phyloP scores from a whole-genome alignment of 2,329 filamentous ascomycete species.

The Purpureocillium lavendulum region DNA sequence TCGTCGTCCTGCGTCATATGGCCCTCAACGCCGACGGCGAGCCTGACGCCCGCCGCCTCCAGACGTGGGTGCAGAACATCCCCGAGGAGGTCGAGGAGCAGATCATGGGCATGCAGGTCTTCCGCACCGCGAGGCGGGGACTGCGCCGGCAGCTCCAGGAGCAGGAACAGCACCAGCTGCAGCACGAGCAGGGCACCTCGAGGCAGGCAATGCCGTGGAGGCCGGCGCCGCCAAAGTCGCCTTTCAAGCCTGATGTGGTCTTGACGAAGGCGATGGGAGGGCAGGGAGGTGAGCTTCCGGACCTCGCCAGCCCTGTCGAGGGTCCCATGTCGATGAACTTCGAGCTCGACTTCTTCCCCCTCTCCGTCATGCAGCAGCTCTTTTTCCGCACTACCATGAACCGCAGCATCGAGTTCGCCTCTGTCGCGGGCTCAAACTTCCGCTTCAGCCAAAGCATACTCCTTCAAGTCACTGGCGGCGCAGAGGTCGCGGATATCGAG shows the following conservation, averaged over 20 bases:
- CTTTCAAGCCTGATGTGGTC: no score
- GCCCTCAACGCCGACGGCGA: constrained; percentile 30
- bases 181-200: constrained; percentile 5
- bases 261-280: no score
- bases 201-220: constrained; percentile 14
- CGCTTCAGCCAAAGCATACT: constrained; percentile 44
- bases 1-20: constrained; percentile 39
- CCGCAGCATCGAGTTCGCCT: constrained; percentile 20
- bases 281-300: no score
- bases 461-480: constrained; percentile 32
- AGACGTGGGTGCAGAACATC: constrained; percentile 46
- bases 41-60: constrained; percentile 34
- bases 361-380: constrained; percentile 46
- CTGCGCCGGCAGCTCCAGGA: constrained; percentile 13
- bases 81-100: constrained; percentile 36
- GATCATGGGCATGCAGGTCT: constrained; percentile 35
- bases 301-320: no score
- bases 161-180: not conserved
- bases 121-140: constrained; percentile 28
- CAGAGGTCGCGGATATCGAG: constrained; percentile 33
- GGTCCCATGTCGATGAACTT: no score
- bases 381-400: constrained; percentile 41
- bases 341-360: constrained; percentile 28
- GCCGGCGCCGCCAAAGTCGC: constrained; percentile 4
- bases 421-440: constrained; percentile 25